These are phyloP conservation scores for Yamadazyma sp. DNA, from an alignment of 1,139 yeast species.

Conservation along the genomic window DNA sequence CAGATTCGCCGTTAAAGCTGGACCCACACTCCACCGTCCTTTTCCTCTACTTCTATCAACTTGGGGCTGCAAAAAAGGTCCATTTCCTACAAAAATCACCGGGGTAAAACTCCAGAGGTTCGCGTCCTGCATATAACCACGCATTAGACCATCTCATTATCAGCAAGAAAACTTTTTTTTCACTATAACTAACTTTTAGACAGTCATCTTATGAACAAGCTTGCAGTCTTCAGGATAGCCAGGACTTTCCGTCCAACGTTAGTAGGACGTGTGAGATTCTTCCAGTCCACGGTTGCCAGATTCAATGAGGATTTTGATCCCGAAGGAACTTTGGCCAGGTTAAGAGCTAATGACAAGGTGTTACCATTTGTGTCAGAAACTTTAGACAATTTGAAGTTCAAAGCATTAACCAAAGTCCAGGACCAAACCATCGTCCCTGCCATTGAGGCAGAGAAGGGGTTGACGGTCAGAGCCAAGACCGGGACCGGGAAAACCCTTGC, in stretches of 20 bases:
- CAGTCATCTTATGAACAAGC: background rate
- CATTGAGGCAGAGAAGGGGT: slow-evolving; percentile 54
- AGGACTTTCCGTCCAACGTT: background rate
- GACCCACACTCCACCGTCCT: too few species aligned
- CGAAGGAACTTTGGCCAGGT: slow-evolving; percentile 11
- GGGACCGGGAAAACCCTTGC: slow-evolving; percentile 96
- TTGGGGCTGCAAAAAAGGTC: too few species aligned
- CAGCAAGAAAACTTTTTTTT: slow-evolving; percentile 1
- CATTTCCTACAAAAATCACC: too few species aligned
- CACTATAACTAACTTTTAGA: too few species aligned
- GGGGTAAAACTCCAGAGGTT: too few species aligned
- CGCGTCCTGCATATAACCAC: background rate
- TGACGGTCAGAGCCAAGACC: slow-evolving; percentile 88
- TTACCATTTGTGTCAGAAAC: slow-evolving; percentile 25
- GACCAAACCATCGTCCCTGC: slow-evolving; percentile 70
- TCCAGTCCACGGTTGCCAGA: background rate
- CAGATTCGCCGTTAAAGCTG: too few species aligned
- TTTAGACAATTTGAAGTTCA: slow-evolving; percentile 41
- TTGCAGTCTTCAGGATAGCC: background rate
- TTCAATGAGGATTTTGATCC: slow-evolving; percentile 11
- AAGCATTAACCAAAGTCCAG: slow-evolving; percentile 75
- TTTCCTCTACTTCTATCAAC: too few species aligned
- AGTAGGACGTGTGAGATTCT: background rate
- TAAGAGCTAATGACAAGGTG: slow-evolving; percentile 17
- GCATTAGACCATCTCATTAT: slow-evolving; percentile 1